Conservation (phyloP, 169 alveolate genomes). For the Theileria annulata region DNA sequence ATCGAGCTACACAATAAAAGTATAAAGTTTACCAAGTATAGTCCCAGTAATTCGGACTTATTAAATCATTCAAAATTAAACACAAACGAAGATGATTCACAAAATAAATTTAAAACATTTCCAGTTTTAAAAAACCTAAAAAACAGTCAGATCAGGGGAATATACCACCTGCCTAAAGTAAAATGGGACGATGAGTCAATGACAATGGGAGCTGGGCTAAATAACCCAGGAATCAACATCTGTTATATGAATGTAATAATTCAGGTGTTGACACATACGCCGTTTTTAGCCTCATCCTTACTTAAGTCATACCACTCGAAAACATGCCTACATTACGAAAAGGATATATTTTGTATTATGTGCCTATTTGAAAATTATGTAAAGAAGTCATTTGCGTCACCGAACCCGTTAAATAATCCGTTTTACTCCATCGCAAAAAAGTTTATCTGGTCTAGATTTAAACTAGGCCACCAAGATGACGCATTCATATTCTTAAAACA, state of each 20-base stretch:
- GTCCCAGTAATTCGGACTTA: neutral
- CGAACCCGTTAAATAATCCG: constrained; percentile 56
- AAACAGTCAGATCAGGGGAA: constrained; percentile 35
- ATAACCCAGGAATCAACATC: constrained; percentile 76
- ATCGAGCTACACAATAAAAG: constrained; percentile 48
- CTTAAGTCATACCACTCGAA: constrained; percentile 54
- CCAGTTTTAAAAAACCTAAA: constrained; percentile 33
- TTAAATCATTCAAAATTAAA: constrained; percentile 22
- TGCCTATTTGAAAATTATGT: constrained; percentile 70
- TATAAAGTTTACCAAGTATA: constrained; percentile 35
- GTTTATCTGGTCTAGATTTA: constrained; percentile 66
- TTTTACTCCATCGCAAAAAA: constrained; percentile 62
- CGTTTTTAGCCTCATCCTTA: constrained; percentile 69
- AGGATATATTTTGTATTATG: constrained; percentile 63
- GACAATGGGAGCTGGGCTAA: constrained; percentile 71
- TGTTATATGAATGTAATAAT: constrained; percentile 74
- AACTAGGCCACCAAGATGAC: constrained; percentile 73
- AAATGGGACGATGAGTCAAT: constrained; percentile 37
- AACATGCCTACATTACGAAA: constrained; percentile 60
- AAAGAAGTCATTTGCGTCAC: constrained; percentile 33
- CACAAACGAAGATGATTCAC: neutral
- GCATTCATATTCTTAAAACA: constrained; percentile 71
- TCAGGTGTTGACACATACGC: constrained; percentile 71
- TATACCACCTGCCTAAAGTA: constrained; percentile 46
- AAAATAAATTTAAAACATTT: neutral